Percentiles rank a stretch among this genome's conserved stretches.
Conservation (phyloP, 1,284 basidiomycete genomes). For the Apiotrichum domesticum region DNA sequence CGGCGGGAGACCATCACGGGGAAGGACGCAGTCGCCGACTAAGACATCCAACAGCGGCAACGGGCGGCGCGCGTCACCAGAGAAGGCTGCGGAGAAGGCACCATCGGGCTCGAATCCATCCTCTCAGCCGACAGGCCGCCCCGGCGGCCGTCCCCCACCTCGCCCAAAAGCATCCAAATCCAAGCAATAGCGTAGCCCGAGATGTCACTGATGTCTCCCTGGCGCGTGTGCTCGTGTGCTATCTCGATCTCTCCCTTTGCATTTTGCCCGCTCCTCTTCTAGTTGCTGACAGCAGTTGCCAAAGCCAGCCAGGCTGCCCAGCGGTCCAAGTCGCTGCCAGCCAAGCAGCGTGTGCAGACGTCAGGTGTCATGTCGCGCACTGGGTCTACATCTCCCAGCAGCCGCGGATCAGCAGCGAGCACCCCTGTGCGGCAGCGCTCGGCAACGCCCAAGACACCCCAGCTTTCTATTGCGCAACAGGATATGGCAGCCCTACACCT, state of each 20-base stretch:
- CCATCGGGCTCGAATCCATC: no score
- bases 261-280: neutral
- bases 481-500: slow-evolving; percentile 74
- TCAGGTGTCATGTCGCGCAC: neutral
- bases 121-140: no score
- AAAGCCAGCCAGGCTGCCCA: slow-evolving; percentile 27
- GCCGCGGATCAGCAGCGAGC: slow-evolving; percentile 20
- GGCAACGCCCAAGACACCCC: slow-evolving; percentile 15
- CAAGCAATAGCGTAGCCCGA: neutral
- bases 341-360: slow-evolving; percentile 23
- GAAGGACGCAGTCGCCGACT: no score
- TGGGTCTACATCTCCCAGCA: slow-evolving; percentile 8
- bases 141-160: neutral
- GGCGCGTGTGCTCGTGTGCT: neutral
- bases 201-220: slow-evolving; percentile 21
- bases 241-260: neutral
- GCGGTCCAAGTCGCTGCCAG: slow-evolving; percentile 31
- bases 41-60: no score
- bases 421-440: slow-evolving; percentile 50
- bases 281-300: slow-evolving; percentile 21
- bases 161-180: neutral
- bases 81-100: no score
- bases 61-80: no score
- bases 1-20: no score
- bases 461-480: slow-evolving; percentile 10